Base-by-base conservation (phyloP, 2,329 filamentous ascomycete species). In the Penicillium glabrum region DNA sequence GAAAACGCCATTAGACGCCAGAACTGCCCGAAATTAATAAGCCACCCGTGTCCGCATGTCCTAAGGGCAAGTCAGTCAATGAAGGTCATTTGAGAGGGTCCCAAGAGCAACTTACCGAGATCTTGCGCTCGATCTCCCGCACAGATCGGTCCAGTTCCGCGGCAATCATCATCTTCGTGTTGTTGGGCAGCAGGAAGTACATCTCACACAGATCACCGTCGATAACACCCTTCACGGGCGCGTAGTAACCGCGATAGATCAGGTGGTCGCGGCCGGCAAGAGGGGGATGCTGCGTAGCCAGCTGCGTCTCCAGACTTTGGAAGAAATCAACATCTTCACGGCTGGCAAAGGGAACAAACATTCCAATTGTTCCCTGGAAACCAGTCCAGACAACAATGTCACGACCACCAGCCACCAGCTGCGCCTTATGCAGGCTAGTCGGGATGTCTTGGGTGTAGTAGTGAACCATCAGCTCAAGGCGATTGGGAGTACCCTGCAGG, bases 301-400 rank as follows among this genome's bases (percentile, higher is more conserved):
- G 82, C 69, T 96, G 90, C 70, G 89, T 87, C 77, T 99, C 95
- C 24, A 99, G 82, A 59, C 86, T 91, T 74, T 97, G 93, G 84
- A 99, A 99, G 78, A 99, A 98, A 74, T 98, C 95, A 49, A 96
- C 90, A 68, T 98, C 93, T 70, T 98, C 93, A 37, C 96, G 89
- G 61, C 88, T 89, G 46, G 92, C 81, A 71, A 99, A 98, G 0
- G 96, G 95, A 46, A 99, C 89, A 47, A 99, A 83, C 52, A 96
- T 91, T 48, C 93, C 95, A 39, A 99, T 86, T 0, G 95, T 98
- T 48, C 95, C 96, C 76, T 97, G 93, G 19, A 99, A 81, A 21
- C 96, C 96, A 62, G 89, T 90, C 95, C 95, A 99, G 51, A 99
- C 82, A 2, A 99, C 79, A 41, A 98, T 86, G 61, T 97, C 92